These are phyloP conservation scores for Rhodotorula mucilaginosa DNA, from an alignment of 1,284 basidiomycete species.

Conservation along the genomic window DNA sequence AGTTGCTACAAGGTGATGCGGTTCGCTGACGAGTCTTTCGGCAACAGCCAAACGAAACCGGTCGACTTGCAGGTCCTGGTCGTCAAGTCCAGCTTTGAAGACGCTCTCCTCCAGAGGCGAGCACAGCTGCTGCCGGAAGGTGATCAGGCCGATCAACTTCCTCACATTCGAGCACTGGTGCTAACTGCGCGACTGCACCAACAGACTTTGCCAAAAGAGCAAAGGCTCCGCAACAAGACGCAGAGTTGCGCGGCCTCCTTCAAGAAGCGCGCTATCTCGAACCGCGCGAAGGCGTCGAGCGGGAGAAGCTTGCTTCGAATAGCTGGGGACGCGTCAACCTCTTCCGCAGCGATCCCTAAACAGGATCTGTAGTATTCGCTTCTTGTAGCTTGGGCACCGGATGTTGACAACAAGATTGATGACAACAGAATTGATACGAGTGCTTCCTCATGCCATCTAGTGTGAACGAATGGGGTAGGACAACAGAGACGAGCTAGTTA, in stretches of 20 bases:
- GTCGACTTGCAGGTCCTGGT: conserved; percentile 35
- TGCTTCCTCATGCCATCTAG: too few relatives aligned
- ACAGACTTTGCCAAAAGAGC: conserved; percentile 27
- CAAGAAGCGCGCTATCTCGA: conserved; percentile 35
- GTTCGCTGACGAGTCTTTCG: too few relatives aligned
- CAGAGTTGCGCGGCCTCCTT: conserved; percentile 14
- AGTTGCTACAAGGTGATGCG: too few relatives aligned
- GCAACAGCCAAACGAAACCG: conserved; percentile 25
- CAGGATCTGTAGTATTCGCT: background rate
- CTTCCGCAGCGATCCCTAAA: background rate
- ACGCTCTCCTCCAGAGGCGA: conserved; percentile 25
- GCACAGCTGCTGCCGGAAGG: conserved; percentile 18
- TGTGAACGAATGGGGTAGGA: too few relatives aligned
- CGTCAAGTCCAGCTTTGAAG: conserved; percentile 27
- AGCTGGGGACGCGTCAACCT: background rate
- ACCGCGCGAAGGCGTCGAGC: background rate
- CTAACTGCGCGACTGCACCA: background rate
- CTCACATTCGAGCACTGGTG: too few relatives aligned
- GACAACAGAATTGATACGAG: too few relatives aligned
- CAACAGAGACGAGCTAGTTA: too few relatives aligned
- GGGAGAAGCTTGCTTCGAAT: background rate
- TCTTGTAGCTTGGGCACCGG: background rate
- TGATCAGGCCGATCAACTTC: background rate
- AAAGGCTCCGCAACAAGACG: conserved; percentile 33
- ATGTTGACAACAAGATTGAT: background rate